Evolutionary conservation across 2,329 filamentous ascomycete genomes (phyloP), one percentile per base, ranked within the genome.

Genomic region (Calonectria naviculata): DNA sequence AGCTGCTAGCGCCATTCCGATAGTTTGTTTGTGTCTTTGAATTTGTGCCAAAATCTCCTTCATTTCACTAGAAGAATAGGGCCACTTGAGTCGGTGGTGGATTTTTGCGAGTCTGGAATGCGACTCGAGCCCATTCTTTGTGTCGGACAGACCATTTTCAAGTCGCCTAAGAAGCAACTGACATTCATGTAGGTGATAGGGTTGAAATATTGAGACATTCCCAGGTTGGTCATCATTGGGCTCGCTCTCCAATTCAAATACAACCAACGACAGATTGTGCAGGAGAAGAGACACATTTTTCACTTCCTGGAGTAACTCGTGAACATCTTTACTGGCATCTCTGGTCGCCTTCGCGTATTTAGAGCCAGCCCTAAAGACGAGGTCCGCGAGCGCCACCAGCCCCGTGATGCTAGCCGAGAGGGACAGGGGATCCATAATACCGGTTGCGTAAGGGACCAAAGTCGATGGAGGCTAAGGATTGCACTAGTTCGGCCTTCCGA

Each of bases 401-500:
- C 67, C 71, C 6, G 68, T 68, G 10, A 74, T 67, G 38, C 72
- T 71, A 2, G 71, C 67, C 3, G 69, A 49, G 28, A 61, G 31
- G 4, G 70, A 70, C 7, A 72, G 44, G 47, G 56, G 42, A 17
- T 73, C 66, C 4, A 60, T 42, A 13, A 19, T 26, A n/a, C n/a
- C n/a, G n/a, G n/a, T n/a, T n/a, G n/a, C n/a, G n/a, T n/a, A n/a
- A n/a, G n/a, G n/a, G n/a, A n/a, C n/a, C n/a, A n/a, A n/a, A n/a
- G n/a, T n/a, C n/a, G n/a, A n/a, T n/a, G n/a, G n/a, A n/a, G n/a
- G n/a, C n/a, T n/a, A n/a, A n/a, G n/a, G n/a, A n/a, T n/a, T n/a
- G n/a, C n/a, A n/a, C n/a, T n/a, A n/a, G n/a, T n/a, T n/a, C n/a
- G n/a, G n/a, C n/a, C n/a, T n/a, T n/a, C n/a, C n/a, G n/a, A n/a